Base-by-base conservation (phyloP, 768 basidiomycete species). In the Tylopilus sp. region DNA sequence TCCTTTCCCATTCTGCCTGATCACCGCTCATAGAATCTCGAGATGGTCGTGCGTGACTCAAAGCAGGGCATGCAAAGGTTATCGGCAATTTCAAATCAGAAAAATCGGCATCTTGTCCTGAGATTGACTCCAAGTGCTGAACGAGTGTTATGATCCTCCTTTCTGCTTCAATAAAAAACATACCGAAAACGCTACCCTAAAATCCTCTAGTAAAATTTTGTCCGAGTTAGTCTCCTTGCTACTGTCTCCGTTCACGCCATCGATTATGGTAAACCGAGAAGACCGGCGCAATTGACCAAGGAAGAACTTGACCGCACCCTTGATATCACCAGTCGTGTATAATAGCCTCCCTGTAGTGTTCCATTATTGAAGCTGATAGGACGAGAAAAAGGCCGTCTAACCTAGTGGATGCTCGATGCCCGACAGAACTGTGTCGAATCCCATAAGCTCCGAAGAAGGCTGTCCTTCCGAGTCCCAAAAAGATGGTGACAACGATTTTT, bases 251-350 rank as follows among this genome's bases (percentile, higher is more conserved):
- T 63, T 64, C 5, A 33, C 42, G 19, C 11, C 40, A 41, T 60
- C 55, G 16, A 45, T 42, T 54, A 60, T 68, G 17, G 63, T 46
- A 2, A 50, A 56, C 7, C 57, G 57, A 19, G 57, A 57, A 3
- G 79, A 74, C 48, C 80, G 79, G 50, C 77, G 76, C 21, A 98
- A 74, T 16, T 96, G 74, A 1, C 81, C 77, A 19, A 96, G 67
- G 66, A 98, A 98, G 53, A 88, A 79, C 38, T 77, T 74, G 25
- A 95, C 85, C 9, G 96, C 93, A 8, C 79, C 82, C 42, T 78
- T 76, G 25, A 87, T 79, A 62, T 95, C 84, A 12, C 95, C 94
- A n/a, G 89, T 87, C 1, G 91, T 92, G 67, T 97, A 98, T 34
- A 93, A 73, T 55, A 98, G 72, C 36, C 95, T 79, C 30, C 92